Percentiles rank a stretch among this genome's conserved stretches.
Evolutionary conservation across 306 rosid genomes (phyloP).

Genomic region (Inga oerstediana): DNA sequence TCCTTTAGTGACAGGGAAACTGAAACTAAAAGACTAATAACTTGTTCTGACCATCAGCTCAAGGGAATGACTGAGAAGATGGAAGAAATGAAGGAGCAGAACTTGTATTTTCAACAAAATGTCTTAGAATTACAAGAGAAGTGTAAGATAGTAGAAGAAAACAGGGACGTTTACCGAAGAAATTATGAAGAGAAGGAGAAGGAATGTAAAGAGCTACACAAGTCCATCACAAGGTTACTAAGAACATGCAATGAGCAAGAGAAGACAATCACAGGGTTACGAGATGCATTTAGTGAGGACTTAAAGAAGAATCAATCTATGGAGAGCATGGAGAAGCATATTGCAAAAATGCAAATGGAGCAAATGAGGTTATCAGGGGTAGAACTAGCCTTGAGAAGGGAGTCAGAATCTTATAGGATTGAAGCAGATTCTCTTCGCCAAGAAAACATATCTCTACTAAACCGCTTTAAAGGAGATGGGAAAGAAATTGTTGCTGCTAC

Average conservation of each 20-base stretch:
- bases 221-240: slow-evolving; percentile 69
- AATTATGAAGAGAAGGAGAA: slow-evolving; percentile 77
- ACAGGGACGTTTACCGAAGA: slow-evolving; percentile 53
- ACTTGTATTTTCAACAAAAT: slow-evolving; percentile 55
- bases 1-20: slow-evolving; percentile 69
- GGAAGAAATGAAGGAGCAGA: slow-evolving; percentile 62
- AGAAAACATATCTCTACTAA: slow-evolving; percentile 73
- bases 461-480: slow-evolving; percentile 73
- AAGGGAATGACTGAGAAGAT: slow-evolving; percentile 54
- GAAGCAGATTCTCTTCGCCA: slow-evolving; percentile 91
- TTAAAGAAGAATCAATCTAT: slow-evolving; percentile 46
- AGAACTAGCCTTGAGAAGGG: slow-evolving; percentile 77
- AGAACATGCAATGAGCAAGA: slow-evolving; percentile 92
- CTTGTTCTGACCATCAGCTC: slow-evolving; percentile 62
- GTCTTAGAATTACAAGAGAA: slow-evolving; percentile 67
- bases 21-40: slow-evolving; percentile 55
- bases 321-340: slow-evolving; percentile 61
- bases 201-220: slow-evolving; percentile 83
- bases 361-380: slow-evolving; percentile 80
- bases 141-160: slow-evolving; percentile 60
- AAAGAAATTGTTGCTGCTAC: slow-evolving; percentile 65
- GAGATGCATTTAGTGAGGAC: slow-evolving; percentile 59
- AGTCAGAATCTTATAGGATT: slow-evolving; percentile 69
- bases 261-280: slow-evolving; percentile 77
- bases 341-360: slow-evolving; percentile 74